phyloP scores from a whole-genome alignment of 345 rosid species.

The Populus nigra region DNA sequence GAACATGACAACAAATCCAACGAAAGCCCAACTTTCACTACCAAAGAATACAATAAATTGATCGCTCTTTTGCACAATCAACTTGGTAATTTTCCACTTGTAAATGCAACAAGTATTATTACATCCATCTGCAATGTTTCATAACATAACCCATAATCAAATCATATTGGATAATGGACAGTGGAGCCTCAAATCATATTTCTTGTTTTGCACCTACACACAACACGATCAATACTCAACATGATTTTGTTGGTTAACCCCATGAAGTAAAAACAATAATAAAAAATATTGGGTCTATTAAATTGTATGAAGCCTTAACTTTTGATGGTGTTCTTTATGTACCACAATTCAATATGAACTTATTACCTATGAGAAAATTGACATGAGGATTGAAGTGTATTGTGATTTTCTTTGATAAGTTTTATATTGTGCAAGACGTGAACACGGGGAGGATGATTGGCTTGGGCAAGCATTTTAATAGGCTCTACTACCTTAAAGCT shows the following conservation, averaged over 20 bases:
- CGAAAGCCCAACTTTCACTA: background rate
- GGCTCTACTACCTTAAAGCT: background rate
- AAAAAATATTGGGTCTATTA: background rate
- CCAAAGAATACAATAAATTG: background rate
- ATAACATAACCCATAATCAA: too few species aligned
- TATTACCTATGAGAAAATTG: background rate
- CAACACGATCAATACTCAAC: too few species aligned
- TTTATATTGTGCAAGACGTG: constrained; percentile 9
- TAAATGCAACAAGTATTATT: background rate
- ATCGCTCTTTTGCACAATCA: too few species aligned
- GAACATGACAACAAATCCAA: too few species aligned
- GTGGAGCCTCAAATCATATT: background rate
- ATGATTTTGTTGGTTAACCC: background rate
- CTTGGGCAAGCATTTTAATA: background rate
- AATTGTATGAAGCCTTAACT: background rate
- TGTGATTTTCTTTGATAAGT: background rate
- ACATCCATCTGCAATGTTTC: too few species aligned
- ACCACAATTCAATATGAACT: too few species aligned
- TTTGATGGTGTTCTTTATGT: too few species aligned
- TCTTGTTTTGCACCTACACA: background rate
- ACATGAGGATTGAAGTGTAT: background rate
- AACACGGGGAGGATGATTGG: constrained; percentile 12
- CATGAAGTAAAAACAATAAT: background rate
- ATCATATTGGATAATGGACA: constrained; percentile 6
- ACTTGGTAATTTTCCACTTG: too few species aligned